Conservation (phyloP, 257 asterid species). For the Phtheirospermum japonicum region DNA sequence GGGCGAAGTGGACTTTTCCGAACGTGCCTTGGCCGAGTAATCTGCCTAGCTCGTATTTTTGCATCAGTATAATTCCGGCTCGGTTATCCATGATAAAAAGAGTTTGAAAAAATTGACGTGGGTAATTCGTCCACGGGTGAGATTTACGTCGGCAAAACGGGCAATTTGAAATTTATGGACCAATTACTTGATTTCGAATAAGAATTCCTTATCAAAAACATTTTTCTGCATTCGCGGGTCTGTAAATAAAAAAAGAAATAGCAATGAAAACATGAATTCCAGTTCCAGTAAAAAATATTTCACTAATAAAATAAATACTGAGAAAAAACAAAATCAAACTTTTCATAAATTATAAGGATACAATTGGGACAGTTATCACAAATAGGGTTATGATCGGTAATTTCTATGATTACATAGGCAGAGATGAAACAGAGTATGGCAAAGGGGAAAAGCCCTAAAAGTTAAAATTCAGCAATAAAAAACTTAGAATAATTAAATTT, state of each 20-base stretch:
- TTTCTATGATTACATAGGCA: neutral
- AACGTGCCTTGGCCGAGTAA: slow-evolving; percentile 81
- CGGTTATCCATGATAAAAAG: slow-evolving; percentile 45
- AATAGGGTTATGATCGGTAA: neutral
- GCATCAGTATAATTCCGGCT: slow-evolving; percentile 45
- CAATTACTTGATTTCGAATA: slow-evolving; percentile 21
- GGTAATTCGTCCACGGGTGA: slow-evolving; percentile 36
- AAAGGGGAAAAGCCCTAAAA: neutral
- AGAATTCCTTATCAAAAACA: slow-evolving; percentile 32
- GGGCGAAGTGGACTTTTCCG: slow-evolving; percentile 67
- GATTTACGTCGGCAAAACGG: slow-evolving; percentile 7
- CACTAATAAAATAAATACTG: too few relatives aligned
- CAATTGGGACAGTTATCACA: neutral
- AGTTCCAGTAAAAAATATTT: neutral
- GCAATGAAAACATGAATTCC: neutral
- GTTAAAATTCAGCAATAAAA: neutral
- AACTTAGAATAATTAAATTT: neutral
- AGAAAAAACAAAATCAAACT: neutral
- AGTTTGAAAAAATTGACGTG: neutral
- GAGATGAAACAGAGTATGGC: neutral
- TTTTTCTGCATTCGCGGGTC: slow-evolving; percentile 51
- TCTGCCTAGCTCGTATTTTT: slow-evolving; percentile 69
- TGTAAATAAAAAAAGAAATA: too few relatives aligned
- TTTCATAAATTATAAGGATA: neutral
- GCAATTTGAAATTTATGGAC: slow-evolving; percentile 8